Base-by-base conservation (phyloP, 306 rosid genomes). In the Vigna reflexopilosa region DNA sequence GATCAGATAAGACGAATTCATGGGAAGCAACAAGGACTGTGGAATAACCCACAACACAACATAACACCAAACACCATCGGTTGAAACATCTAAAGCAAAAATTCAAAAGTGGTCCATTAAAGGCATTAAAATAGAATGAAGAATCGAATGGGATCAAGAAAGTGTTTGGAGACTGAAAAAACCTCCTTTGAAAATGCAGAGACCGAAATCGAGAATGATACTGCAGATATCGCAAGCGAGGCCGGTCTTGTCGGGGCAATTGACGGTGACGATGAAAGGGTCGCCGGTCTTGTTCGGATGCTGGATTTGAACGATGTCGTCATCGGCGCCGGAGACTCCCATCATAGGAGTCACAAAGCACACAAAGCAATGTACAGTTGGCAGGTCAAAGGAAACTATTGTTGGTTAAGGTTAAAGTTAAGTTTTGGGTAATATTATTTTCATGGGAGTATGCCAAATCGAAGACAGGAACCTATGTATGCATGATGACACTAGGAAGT, bases 11-110 rank as follows among this genome's bases (percentile, higher is more conserved):
- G 88, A 81, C 83, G 80, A 87, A 80, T 55, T 85, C 75, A 85
- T 79, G 5, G 67, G 68, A 19, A 84, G 77, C 70, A 86, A 77
- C 34, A 75, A 66, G 28, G 83, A 71, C 76, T 73, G 82, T 62
- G 93, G 92, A 82, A 83, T 77, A 4, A 89, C 88, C 97, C 92
- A 90, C 61, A 92, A 77, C 55, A 92, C 86, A 52, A 90, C n/a
- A 83, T 87, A 92, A 86, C 93, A 92, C 97, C 97, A 92, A 75
- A 83, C 75, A 20, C 97, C 93, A 85, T 87, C 96, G 24, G 96
- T 92, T 22, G 96, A 89, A 67, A 89, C 65, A 72, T 90, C 97
- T 90, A 68, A 64, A 63, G 4, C 9, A 28, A 4, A 24, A 0
- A 11, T 62, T 62, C 14, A 34, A 34, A 63, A 34, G 24, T 2